A percentile compares a stretch with the other conserved stretches of the same genome.
These are phyloP conservation scores for Xerocomus potaroensis DNA, from an alignment of 768 basidiomycete species.

Conservation along the genomic window DNA sequence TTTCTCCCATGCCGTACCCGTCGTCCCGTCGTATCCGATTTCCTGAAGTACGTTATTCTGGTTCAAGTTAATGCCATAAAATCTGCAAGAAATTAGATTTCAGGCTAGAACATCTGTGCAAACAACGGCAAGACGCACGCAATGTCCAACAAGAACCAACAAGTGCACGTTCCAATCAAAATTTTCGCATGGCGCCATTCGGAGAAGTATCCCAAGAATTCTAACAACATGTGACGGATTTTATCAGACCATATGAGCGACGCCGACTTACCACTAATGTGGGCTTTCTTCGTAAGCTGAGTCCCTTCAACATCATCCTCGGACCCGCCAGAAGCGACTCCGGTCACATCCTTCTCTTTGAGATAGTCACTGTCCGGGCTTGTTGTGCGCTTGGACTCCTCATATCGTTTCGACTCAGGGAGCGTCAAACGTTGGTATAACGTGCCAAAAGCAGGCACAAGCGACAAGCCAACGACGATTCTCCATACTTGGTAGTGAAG, in stretches of 20 bases:
- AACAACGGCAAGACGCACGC: slow-evolving; percentile 39
- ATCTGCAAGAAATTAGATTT: slow-evolving; percentile 34
- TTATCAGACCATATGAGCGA: too few relatives aligned
- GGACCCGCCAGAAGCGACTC: not conserved
- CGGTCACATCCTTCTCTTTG: slow-evolving; percentile 30
- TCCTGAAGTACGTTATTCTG: slow-evolving; percentile 72
- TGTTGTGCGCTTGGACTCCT: slow-evolving; percentile 36
- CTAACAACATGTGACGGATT: slow-evolving; percentile 31
- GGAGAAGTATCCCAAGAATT: slow-evolving; percentile 64
- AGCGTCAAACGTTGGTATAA: slow-evolving; percentile 74
- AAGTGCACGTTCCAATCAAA: slow-evolving; percentile 60
- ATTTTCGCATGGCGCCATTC: slow-evolving; percentile 68
- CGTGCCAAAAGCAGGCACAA: slow-evolving; percentile 69
- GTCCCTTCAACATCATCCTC: slow-evolving; percentile 5
- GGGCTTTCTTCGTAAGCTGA: slow-evolving; percentile 41
- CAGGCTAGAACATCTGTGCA: not conserved
- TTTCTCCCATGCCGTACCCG: slow-evolving; percentile 56
- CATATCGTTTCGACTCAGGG: slow-evolving; percentile 59
- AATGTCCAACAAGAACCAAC: slow-evolving; percentile 77
- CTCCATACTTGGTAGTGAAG: slow-evolving; percentile 53
- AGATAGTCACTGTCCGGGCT: slow-evolving; percentile 29
- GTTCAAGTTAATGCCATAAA: slow-evolving; percentile 75
- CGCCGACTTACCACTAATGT: slow-evolving; percentile 41
- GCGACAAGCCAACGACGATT: slow-evolving; percentile 68
- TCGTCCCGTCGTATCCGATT: slow-evolving; percentile 61